Evolutionary conservation across 2,329 filamentous ascomycete species (phyloP), one percentile per base, ranked within the genome.

Genomic region (Lomentospora prolificans): DNA sequence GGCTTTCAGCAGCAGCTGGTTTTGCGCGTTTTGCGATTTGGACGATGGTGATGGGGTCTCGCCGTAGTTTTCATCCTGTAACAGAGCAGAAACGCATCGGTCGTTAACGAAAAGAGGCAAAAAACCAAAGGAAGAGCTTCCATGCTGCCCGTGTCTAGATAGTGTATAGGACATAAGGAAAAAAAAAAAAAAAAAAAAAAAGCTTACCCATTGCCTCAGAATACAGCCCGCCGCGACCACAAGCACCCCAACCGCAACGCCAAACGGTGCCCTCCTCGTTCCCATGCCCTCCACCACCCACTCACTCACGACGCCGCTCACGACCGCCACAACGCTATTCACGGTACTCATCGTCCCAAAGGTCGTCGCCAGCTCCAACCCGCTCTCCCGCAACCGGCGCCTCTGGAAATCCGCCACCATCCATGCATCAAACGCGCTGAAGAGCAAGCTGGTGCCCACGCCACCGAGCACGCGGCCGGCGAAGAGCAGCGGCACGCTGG

Each of bases 341-440:
- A 78, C 60, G 4, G 73, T 76, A 28, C 75, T 74, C 72, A 77
- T 75, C 17, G 69, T 60, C 10, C 76, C 78, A 64, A 81, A 80
- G 55, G 77, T 73, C 30, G 69, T 69, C 57, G 74, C 73, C 51
- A 82, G 65, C 30, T 72, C 71, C 19, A 66, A 65, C 3, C 72
- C 74, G 22, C 64, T 65, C 9, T 69, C 65, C 27, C 69, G 69
- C 28, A 77, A 62, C 39, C 69, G 66, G 44, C 73, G 67, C 55
- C 68, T 67, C 58, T 76, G 72, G 58, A 75, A 80, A 59, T 81
- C 78, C 3, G 76, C 74, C 27, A 84, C 75, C 70, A 84, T 78
- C 80, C 80, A 84, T 61, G 76, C 79, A 64, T 84, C 80, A 59
- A 83, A 82, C 4, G 75, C 77, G 46, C 74, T 80, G 68, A 79